These are phyloP conservation scores for Termitomyces sp. DNA, from an alignment of 768 basidiomycete species.

Conservation along the genomic window DNA sequence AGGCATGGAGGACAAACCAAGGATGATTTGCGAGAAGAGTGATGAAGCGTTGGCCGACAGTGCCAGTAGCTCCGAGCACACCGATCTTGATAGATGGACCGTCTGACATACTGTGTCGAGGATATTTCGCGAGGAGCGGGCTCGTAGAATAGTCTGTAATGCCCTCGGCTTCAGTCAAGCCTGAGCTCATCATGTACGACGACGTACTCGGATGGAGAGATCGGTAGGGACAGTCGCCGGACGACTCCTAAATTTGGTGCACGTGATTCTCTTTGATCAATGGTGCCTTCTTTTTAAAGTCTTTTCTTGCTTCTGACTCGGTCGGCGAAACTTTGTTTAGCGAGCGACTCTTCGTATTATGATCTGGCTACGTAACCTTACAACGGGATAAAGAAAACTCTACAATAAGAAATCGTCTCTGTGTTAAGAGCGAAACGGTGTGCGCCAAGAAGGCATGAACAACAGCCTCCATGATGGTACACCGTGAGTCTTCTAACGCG, in stretches of 20 bases:
- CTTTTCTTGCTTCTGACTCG: constrained; percentile 3
- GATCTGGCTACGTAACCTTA: background rate
- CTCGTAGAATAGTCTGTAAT: constrained; percentile 19
- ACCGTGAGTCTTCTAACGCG: background rate
- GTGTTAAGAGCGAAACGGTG: background rate
- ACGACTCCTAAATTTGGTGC: constrained; percentile 2
- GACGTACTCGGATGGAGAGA: constrained; percentile 2
- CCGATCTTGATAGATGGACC: constrained; percentile 45
- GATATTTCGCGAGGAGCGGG: constrained; percentile 25
- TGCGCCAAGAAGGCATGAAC: background rate
- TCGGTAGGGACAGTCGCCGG: background rate
- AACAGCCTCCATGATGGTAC: background rate
- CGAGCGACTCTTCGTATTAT: background rate
- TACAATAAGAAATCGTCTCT: background rate
- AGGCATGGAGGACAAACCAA: constrained; percentile 79
- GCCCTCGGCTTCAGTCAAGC: constrained; percentile 17
- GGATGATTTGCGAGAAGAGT: constrained; percentile 82
- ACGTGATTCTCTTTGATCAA: constrained; percentile 7
- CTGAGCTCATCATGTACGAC: constrained; percentile 10
- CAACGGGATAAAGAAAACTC: background rate
- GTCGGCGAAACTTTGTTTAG: background rate
- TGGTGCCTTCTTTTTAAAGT: background rate
- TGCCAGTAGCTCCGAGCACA: constrained; percentile 85
- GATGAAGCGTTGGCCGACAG: constrained; percentile 95
- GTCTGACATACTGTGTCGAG: constrained; percentile 29